Evolutionary conservation across 306 rosid genomes (phyloP).

Genomic region (Cercis canadensis): DNA sequence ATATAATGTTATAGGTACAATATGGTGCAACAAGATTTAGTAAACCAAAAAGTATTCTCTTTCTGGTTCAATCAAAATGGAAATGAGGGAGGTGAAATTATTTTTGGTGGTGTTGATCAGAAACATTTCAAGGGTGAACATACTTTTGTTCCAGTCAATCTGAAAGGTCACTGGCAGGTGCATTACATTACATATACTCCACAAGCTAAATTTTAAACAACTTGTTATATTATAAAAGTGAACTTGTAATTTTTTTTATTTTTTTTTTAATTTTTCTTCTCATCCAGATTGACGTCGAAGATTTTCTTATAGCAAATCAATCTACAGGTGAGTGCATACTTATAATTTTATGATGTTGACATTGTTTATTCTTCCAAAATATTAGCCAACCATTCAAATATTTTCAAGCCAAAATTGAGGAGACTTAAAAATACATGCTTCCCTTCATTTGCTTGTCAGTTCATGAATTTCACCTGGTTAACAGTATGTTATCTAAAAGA

Average conservation of each 20-base stretch:
- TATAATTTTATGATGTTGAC: background rate
- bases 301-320: constrained; percentile 22
- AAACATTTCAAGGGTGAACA: constrained; percentile 30
- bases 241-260: background rate
- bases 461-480: too few relatives aligned
- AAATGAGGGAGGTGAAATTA: constrained; percentile 19
- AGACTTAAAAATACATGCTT: too few relatives aligned
- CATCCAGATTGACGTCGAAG: constrained; percentile 20
- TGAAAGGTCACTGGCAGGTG: constrained; percentile 25
- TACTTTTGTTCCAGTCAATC: constrained; percentile 22
- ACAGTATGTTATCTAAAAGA: too few relatives aligned
- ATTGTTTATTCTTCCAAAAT: too few relatives aligned
- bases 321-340: constrained; percentile 14
- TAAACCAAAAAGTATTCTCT: constrained; percentile 13
- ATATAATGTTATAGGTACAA: constrained; percentile 7
- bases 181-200: background rate
- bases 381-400: too few relatives aligned
- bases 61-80: constrained; percentile 22
- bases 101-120: constrained; percentile 23
- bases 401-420: too few relatives aligned
- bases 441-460: too few relatives aligned
- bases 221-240: too few relatives aligned
- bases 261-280: background rate
- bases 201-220: background rate
- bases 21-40: constrained; percentile 23